Evolutionary conservation across 768 basidiomycete genomes (phyloP).

Genomic region (Tubosaeta sp.): DNA sequence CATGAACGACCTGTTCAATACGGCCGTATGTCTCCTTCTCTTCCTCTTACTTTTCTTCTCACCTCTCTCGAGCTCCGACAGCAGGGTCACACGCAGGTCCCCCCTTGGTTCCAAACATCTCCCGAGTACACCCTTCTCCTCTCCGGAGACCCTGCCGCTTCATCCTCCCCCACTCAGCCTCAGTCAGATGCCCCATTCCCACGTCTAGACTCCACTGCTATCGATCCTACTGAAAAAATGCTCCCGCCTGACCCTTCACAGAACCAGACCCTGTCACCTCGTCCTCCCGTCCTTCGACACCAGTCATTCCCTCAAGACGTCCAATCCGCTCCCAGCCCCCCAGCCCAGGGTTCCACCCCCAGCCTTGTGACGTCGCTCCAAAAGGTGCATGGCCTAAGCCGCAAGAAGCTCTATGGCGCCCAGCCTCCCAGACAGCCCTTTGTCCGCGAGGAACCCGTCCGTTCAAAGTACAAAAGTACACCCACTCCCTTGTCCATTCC

Average conservation of each 20-base stretch:
- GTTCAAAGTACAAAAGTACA: slow-evolving; percentile 29
- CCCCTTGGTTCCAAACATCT: slow-evolving; percentile 41
- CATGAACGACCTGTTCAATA: slow-evolving; percentile 47
- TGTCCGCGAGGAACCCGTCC: slow-evolving; percentile 47
- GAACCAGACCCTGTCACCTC: slow-evolving; percentile 1
- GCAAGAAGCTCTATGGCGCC: slow-evolving; percentile 60
- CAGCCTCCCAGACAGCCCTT: slow-evolving; percentile 51
- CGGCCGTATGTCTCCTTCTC: slow-evolving; percentile 32
- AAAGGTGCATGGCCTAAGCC: slow-evolving; percentile 64
- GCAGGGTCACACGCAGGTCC: slow-evolving; percentile 19
- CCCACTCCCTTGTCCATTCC: slow-evolving; percentile 32
- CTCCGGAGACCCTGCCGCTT: slow-evolving; percentile 33
- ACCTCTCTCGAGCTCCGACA: slow-evolving; percentile 19
- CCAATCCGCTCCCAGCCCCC: slow-evolving; percentile 18
- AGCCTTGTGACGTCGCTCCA: slow-evolving; percentile 61
- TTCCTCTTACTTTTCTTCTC: not conserved
- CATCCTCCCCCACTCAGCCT: slow-evolving; percentile 7
- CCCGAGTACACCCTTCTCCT: slow-evolving; percentile 39
- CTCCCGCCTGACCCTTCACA: slow-evolving; percentile 7
- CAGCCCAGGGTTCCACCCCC: slow-evolving; percentile 31
- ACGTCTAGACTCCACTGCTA: slow-evolving; percentile 10
- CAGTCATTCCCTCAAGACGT: slow-evolving; percentile 28
- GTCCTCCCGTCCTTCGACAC: slow-evolving; percentile 24
- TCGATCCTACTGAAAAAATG: slow-evolving; percentile 1
- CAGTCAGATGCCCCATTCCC: not conserved